Base-by-base conservation (phyloP, 345 rosid species). In the Brassica juncea region DNA sequence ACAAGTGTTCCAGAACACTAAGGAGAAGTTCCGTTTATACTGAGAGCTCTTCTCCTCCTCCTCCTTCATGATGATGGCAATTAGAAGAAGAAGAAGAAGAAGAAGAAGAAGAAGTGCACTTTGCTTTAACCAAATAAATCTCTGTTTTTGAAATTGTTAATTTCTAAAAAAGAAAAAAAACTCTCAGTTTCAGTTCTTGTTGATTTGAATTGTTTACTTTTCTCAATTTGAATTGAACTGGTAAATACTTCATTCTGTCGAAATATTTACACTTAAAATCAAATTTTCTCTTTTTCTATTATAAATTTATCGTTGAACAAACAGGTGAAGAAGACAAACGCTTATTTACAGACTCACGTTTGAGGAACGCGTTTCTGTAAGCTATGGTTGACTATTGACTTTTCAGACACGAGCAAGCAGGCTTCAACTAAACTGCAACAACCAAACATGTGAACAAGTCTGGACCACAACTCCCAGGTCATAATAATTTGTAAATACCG, bases 1-100 rank as follows among this genome's bases (percentile, higher is more conserved):
- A 63, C 97, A 93, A 84, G 99, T 93, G 4, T 95, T 95, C 44
- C 90, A 90, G 85, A 93, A 89, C 82, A 93, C 96, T 0, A 95
- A 88, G 86, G 88, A 84, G 71, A 90, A 90, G 86, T 90, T 93
- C 77, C 85, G 76, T 71, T 81, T 95, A 87, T 90, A 93, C 69
- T 93, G 55, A 82, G 27, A 86, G 67, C 25, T 73, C 52, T 44
- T 55, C 78, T 62, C 65, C 71, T 47, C 73, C 74, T 16, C 35
- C 57, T 49, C n/a, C 2, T n/a, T 49, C 57, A 12, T 44, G 15
- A 58, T 68, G 60, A 23, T 67, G 75, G 9, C 14, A 54, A 60
- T 6, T 30, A 35, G 34, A 71, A 77, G 77, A 69, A 69, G 75
- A 77, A 76, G 76, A 73, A 68, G 74, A 80, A n/a, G 71, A 80